phyloP scores from a whole-genome alignment of 805 yeast species.

The Saccharomycopsis sp. region DNA sequence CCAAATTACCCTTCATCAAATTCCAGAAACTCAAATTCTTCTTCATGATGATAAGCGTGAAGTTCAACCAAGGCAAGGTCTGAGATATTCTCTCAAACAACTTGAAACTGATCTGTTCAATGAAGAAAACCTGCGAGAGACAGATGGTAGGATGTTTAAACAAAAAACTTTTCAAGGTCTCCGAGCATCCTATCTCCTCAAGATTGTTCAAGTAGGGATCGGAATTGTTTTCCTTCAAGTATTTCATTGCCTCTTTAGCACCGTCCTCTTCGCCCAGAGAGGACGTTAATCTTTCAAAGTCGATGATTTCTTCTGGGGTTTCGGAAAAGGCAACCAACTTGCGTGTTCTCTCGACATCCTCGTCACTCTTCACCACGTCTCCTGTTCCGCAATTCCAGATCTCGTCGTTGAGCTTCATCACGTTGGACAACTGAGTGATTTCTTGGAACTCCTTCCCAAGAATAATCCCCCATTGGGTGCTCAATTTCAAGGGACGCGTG shows the following conservation, averaged over 20 bases:
- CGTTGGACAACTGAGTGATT: constrained; percentile 46
- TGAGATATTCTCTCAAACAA: constrained; percentile 59
- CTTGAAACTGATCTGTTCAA: constrained; percentile 70
- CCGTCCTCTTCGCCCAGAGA: not conserved
- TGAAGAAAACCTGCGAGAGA: constrained; percentile 76
- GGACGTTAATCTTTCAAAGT: not conserved
- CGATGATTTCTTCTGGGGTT: not conserved
- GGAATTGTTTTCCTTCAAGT: constrained; percentile 28
- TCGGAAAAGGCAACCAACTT: constrained; percentile 7
- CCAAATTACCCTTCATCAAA: constrained; percentile 3
- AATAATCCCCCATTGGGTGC: constrained; percentile 83
- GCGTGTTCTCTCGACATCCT: constrained; percentile 13
- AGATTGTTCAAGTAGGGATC: constrained; percentile 21
- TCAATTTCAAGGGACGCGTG: constrained; percentile 66
- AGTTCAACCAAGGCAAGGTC: constrained; percentile 54
- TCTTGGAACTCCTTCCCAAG: constrained; percentile 72
- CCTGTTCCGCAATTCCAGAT: constrained; percentile 2
- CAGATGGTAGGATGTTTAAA: constrained; percentile 44
- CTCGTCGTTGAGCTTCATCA: constrained; percentile 23
- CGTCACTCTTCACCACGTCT: too few species aligned
- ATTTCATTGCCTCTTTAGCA: constrained; percentile 4
- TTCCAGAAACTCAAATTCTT: constrained; percentile 55
- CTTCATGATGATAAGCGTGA: constrained; percentile 45
- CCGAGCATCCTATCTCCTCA: constrained; percentile 30
- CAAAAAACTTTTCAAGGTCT: constrained; percentile 38